phyloP scores from a whole-genome alignment of 345 rosid species.

The Abelmoschus esculentus region DNA sequence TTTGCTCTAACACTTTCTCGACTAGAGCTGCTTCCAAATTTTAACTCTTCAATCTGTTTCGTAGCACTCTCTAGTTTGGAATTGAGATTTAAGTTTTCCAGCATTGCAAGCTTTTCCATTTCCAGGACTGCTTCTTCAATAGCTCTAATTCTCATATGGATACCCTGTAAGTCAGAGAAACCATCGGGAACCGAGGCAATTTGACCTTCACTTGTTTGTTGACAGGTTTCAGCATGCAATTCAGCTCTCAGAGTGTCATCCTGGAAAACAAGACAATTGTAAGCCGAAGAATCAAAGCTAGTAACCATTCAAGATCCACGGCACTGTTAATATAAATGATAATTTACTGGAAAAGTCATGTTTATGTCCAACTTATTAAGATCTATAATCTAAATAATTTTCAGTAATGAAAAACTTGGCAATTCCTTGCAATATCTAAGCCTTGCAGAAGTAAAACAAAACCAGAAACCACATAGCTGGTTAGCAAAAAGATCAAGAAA shows the following conservation, averaged over 20 bases:
- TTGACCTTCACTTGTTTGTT: slow-evolving; percentile 23
- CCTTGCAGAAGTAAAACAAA: neutral
- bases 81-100: slow-evolving; percentile 40
- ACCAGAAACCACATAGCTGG: neutral
- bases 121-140: slow-evolving; percentile 53
- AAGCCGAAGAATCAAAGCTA: neutral
- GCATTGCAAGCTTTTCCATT: slow-evolving; percentile 48
- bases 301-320: neutral
- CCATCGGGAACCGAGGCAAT: slow-evolving; percentile 17
- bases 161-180: slow-evolving; percentile 39
- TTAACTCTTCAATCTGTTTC: slow-evolving; percentile 49
- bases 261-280: slow-evolving; percentile 26
- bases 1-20: slow-evolving; percentile 24
- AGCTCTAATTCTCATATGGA: slow-evolving; percentile 54
- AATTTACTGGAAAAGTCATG: neutral
- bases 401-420: neutral
- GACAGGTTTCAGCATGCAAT: slow-evolving; percentile 26
- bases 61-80: slow-evolving; percentile 50
- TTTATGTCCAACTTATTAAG: neutral
- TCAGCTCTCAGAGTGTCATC: slow-evolving; percentile 21
- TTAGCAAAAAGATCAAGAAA: neutral
- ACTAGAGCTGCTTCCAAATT: slow-evolving; percentile 21
- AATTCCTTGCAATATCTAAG: neutral
- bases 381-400: neutral
- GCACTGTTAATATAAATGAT: neutral